Evolutionary conservation across 2,329 filamentous ascomycete species (phyloP).

Genomic region (Ceratocystiopsis minuta): DNA sequence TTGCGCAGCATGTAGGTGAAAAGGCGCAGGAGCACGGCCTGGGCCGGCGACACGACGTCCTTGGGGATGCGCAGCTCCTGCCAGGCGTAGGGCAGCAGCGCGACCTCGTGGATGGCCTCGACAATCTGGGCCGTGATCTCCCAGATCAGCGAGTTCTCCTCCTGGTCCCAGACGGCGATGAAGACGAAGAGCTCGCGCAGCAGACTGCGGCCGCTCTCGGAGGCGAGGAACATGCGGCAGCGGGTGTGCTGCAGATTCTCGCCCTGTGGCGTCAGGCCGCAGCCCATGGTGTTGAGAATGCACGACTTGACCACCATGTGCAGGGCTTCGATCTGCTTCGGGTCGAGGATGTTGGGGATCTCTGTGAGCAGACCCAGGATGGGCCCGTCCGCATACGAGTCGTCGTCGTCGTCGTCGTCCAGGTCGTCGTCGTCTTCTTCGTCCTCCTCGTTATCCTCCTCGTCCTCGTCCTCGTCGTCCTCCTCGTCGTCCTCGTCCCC

Average conservation of each 20-base stretch:
- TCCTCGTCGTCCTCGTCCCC: conserved; percentile 16
- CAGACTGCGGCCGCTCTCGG: conserved; percentile 80
- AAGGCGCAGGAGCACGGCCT: conserved; percentile 81
- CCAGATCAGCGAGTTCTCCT: conserved; percentile 85
- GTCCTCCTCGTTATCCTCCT: conserved; percentile 12
- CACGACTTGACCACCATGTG: conserved; percentile 97
- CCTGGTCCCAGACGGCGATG: conserved; percentile 91
- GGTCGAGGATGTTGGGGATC: conserved; percentile 83
- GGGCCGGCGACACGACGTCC: conserved; percentile 88
- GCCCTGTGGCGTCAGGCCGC: conserved; percentile 44
- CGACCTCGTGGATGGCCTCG: conserved; percentile 77
- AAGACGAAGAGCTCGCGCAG: conserved; percentile 85
- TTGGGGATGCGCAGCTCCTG: conserved; percentile 82
- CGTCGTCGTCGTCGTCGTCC: conserved; percentile 42
- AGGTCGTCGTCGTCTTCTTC: conserved; percentile 8
- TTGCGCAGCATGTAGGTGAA: conserved; percentile 72
- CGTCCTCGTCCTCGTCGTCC: conserved; percentile 8
- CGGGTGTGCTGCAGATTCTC: conserved; percentile 81
- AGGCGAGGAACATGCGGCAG: conserved; percentile 74
- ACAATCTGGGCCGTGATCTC: conserved; percentile 94
- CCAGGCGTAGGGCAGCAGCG: conserved; percentile 80
- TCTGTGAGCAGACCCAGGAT: conserved; percentile 76
- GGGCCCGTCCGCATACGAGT: conserved; percentile 63
- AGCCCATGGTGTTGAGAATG: conserved; percentile 66
- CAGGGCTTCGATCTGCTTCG: conserved; percentile 85